Evolutionary conservation across 306 rosid species (phyloP), one percentile per base, ranked within the genome.

Genomic region (Pyrus bretschneideri): DNA sequence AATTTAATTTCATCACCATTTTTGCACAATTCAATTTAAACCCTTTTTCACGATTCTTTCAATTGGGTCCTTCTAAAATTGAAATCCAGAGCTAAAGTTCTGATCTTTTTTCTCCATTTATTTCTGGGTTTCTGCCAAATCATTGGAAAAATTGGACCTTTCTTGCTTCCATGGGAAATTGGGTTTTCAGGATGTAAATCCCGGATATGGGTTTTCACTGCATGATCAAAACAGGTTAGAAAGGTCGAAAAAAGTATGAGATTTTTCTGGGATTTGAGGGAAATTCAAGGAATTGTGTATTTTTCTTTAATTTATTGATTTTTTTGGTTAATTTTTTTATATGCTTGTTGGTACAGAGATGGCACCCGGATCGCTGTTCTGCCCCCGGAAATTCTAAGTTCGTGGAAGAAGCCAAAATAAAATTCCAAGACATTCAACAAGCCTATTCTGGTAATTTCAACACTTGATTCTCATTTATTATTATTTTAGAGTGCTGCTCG

Each of bases 361-460:
- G 99, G 99, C 99, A 96, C 79, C 99, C 98, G 31, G 99, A 96
- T 92, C 99, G 99, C 70, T 92, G 93, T 86, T 91, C 96, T 31
- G 91, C 96, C 0, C 67, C 89, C 1, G 95, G 97, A 40, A 90
- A 87, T 82, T 80, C 89, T 11, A 92, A 86, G 86, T 87, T 80
- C 70, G 93, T 85, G 70, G 99, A 96, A 74, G 97, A 96, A 71
- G 87, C 99, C 35, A 96, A 92, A 88, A 88, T 79, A 86, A 92
- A 96, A 81, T 96, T 96, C 44, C 99, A 96, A 83, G 84, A 85
- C 13, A 96, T 92, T 27, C 90, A 91, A 66, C 89, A 91, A 80
- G 99, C 99, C 73, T 96, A 96, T 82, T 92, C 99, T 82, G 99
- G 99, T 96, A 87, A 79, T 77, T 87, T 38, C 15, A 14, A 13